Conservation (phyloP, 2,329 filamentous ascomycete species). For the Apiospora hydei region DNA sequence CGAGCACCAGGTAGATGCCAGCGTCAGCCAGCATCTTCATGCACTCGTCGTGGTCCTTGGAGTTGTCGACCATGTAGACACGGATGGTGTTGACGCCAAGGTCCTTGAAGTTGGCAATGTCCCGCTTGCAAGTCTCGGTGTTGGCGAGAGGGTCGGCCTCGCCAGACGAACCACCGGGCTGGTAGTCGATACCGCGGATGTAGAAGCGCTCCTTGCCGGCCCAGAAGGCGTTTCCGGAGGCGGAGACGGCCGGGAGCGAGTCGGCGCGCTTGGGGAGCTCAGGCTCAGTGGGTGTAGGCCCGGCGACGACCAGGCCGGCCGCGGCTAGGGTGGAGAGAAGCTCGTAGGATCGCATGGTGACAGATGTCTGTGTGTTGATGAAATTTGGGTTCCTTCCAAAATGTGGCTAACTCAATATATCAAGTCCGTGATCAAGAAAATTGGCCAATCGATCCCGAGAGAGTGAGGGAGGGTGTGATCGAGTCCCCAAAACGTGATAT, state of each 20-base stretch:
- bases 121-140: slow-evolving; percentile 72
- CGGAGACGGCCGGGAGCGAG: slow-evolving; percentile 57
- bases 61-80: slow-evolving; percentile 93
- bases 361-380: slow-evolving; percentile 1
- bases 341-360: slow-evolving; percentile 57
- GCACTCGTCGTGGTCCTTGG: slow-evolving; percentile 79
- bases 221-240: slow-evolving; percentile 67
- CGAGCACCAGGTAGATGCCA: slow-evolving; percentile 90
- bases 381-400: not conserved
- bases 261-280: slow-evolving; percentile 59
- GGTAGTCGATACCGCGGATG: slow-evolving; percentile 67
- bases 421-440: not conserved
- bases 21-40: slow-evolving; percentile 83
- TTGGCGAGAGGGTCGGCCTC: slow-evolving; percentile 80
- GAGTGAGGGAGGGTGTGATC: slow-evolving; percentile 5
- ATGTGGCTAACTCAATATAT: slow-evolving; percentile 8
- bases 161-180: slow-evolving; percentile 65
- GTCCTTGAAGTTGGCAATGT: slow-evolving; percentile 82
- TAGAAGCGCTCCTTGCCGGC: slow-evolving; percentile 62
- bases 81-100: slow-evolving; percentile 91
- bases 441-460: not conserved
- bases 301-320: slow-evolving; percentile 52
- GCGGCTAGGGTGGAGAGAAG: slow-evolving; percentile 58
- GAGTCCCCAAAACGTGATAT: slow-evolving; percentile 22
- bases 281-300: slow-evolving; percentile 57